Conservation (phyloP, 1,284 basidiomycete genomes). For the Blastosporella zonata region DNA sequence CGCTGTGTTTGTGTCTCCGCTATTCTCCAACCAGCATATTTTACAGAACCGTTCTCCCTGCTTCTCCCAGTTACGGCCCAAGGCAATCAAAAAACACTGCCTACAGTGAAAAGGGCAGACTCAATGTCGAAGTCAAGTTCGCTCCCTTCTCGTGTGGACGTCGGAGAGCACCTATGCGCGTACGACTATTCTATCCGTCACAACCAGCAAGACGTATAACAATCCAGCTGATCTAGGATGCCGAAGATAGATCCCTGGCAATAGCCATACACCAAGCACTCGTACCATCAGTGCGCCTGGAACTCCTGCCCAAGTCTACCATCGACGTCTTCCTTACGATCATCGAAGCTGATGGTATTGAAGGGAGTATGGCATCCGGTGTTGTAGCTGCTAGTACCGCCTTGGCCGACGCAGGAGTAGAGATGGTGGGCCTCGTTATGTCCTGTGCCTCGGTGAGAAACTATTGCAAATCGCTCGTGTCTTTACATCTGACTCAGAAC, state of each 20-base stretch:
- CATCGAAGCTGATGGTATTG: constrained; percentile 87
- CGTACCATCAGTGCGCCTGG: constrained; percentile 80
- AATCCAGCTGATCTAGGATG: constrained; percentile 62
- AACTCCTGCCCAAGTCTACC: constrained; percentile 90
- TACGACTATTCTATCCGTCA: constrained; percentile 38
- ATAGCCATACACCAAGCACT: constrained; percentile 86
- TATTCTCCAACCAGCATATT: constrained; percentile 8
- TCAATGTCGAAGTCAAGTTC: constrained; percentile 97
- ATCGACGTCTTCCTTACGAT: constrained; percentile 91
- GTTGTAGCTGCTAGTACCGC: constrained; percentile 89
- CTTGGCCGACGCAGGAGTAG: constrained; percentile 84
- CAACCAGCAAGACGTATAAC: constrained; percentile 14
- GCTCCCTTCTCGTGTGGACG: constrained; percentile 85
- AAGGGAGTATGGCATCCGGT: constrained; percentile 81
- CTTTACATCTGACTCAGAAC: constrained; percentile 10
- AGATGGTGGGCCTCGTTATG: constrained; percentile 81
- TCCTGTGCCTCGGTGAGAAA: constrained; percentile 69
- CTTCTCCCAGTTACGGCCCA: constrained; percentile 78
- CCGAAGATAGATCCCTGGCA: constrained; percentile 85
- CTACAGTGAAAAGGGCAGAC: constrained; percentile 82
- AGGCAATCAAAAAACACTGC: constrained; percentile 77
- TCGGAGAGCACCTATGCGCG: constrained; percentile 82
- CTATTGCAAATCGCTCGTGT: not conserved
- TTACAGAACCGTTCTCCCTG: constrained; percentile 11
- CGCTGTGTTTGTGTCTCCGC: constrained; percentile 64